phyloP scores from a whole-genome alignment of 1,139 yeast species.

The Blastobotrys malaysiensis region DNA sequence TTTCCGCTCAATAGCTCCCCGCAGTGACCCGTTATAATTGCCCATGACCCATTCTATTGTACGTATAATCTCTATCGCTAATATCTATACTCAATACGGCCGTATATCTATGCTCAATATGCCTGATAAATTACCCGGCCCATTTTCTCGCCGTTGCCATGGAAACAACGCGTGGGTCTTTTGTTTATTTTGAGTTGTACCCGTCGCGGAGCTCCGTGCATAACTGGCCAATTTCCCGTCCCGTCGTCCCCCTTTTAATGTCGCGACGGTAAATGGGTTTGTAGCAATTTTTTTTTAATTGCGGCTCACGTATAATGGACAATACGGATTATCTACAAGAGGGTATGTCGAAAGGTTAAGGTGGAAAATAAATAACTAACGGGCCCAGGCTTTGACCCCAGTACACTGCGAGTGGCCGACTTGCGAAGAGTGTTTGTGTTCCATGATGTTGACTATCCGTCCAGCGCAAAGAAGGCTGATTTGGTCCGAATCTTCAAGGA shows the following conservation, averaged over 20 bases:
- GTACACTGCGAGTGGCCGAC: constrained; percentile 54
- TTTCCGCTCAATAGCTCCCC: too few species aligned
- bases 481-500: constrained; percentile 49
- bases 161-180: neutral
- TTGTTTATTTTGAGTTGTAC: neutral
- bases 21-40: too few species aligned
- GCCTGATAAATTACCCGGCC: neutral
- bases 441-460: constrained; percentile 51
- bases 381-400: constrained; percentile 54
- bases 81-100: too few species aligned
- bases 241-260: neutral
- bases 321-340: constrained; percentile 17
- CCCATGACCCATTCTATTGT: too few species aligned
- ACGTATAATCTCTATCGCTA: too few species aligned
- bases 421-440: constrained; percentile 56
- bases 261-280: neutral
- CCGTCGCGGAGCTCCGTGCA: neutral
- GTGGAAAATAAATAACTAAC: neutral
- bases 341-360: constrained; percentile 11
- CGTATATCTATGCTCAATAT: too few species aligned
- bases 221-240: neutral
- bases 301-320: constrained; percentile 12
- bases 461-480: constrained; percentile 59
- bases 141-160: neutral
- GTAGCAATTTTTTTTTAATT: neutral